Conservation (phyloP, 2,329 filamentous ascomycete genomes). For the Hysterium pulicare region DNA sequence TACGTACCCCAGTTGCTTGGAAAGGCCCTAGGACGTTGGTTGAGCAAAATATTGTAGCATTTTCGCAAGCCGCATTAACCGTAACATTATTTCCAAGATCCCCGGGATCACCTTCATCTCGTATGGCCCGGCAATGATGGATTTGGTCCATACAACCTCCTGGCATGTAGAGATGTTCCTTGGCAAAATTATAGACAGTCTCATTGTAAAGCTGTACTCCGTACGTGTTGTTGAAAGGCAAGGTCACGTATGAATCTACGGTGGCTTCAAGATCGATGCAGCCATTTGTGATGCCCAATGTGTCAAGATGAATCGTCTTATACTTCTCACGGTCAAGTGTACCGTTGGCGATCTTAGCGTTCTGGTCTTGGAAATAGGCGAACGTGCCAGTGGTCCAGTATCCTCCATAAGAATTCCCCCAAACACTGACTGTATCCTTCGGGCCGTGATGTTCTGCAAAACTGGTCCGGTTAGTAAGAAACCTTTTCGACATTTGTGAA, state of each 20-base stretch:
- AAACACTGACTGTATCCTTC: too few species aligned
- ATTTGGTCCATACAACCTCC: constrained; percentile 53
- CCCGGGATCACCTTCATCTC: neutral
- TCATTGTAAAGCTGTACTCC: constrained; percentile 46
- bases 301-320: constrained; percentile 8
- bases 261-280: constrained; percentile 4
- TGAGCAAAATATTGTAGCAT: constrained; percentile 40
- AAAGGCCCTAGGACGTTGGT: constrained; percentile 40
- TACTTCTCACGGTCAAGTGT: constrained; percentile 15
- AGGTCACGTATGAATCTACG: constrained; percentile 16
- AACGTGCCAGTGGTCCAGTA: constrained; percentile 52
- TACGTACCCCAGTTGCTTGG: constrained; percentile 14
- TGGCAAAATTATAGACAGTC: constrained; percentile 38
- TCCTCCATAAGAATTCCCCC: too few species aligned
- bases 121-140: constrained; percentile 39
- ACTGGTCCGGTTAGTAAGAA: neutral
- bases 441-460: constrained; percentile 39
- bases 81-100: neutral
- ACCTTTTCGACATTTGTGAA: too few species aligned
- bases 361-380: constrained; percentile 51
- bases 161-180: constrained; percentile 38
- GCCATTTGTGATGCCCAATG: constrained; percentile 8
- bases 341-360: constrained; percentile 40
- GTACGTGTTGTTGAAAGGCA: constrained; percentile 55
- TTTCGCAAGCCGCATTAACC: constrained; percentile 26